A percentile compares a stretch with the other conserved stretches of the same genome.
phyloP scores from a whole-genome alignment of 2,329 filamentous ascomycete species.

The Ceratocystis cacaofunesta region DNA sequence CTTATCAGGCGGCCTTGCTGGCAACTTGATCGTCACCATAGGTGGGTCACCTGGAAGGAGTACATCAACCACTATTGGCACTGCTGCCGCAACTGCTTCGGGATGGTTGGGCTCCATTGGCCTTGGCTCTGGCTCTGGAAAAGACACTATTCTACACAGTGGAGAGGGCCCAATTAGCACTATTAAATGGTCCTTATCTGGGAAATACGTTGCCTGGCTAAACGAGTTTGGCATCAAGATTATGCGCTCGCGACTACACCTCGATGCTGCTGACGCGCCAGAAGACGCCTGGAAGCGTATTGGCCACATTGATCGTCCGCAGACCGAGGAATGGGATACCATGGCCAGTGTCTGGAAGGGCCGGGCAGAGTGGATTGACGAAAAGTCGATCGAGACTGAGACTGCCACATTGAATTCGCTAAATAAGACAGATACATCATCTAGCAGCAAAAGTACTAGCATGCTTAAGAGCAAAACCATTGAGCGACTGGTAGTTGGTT shows the following conservation, averaged over 20 bases:
- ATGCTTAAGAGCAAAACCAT: constrained; percentile 30
- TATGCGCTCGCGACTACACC: constrained; percentile 75
- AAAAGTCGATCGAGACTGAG: constrained; percentile 60
- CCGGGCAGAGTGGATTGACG: constrained; percentile 83
- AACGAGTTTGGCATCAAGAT: constrained; percentile 97
- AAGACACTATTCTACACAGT: constrained; percentile 74
- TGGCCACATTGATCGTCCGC: constrained; percentile 78
- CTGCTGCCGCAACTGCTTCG: constrained; percentile 68
- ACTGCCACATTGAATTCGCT: constrained; percentile 30
- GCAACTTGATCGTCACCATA: constrained; percentile 71
- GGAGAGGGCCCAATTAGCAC: constrained; percentile 83
- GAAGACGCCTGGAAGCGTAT: constrained; percentile 91
- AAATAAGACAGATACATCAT: neutral
- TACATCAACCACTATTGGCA: constrained; percentile 73
- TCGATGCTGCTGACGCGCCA: constrained; percentile 45
- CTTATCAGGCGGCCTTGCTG: constrained; percentile 77
- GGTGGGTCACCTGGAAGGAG: constrained; percentile 67
- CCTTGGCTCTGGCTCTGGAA: constrained; percentile 52
- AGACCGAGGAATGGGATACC: constrained; percentile 78
- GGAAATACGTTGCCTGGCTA: constrained; percentile 85
- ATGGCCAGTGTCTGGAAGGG: constrained; percentile 96
- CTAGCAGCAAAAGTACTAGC: neutral
- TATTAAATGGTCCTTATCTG: constrained; percentile 88
- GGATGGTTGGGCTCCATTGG: constrained; percentile 88
- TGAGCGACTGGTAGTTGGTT: constrained; percentile 81